Evolutionary conservation across 306 rosid species (phyloP).

Genomic region (Quercus berberidifolia): DNA sequence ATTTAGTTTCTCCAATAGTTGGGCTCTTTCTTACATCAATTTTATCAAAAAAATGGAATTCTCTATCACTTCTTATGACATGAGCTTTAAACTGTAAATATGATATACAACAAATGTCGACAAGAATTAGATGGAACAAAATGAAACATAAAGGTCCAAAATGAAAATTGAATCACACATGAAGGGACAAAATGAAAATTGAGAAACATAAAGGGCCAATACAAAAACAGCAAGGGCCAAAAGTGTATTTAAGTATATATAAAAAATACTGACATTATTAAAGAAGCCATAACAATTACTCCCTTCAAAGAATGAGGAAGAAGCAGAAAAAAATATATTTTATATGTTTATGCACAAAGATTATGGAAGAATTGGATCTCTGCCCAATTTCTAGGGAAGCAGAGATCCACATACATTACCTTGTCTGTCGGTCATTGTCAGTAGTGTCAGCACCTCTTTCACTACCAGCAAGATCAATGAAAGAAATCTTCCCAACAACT

Average conservation of each 20-base stretch:
- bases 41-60: neutral
- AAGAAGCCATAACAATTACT: neutral
- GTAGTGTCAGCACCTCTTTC: conserved; percentile 99
- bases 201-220: neutral
- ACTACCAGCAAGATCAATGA: conserved; percentile 98
- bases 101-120: neutral
- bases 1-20: neutral
- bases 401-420: conserved; percentile 39
- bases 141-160: neutral
- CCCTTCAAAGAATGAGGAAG: neutral
- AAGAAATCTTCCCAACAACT: conserved; percentile 94
- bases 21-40: neutral
- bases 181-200: neutral
- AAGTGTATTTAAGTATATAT: no score
- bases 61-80: neutral
- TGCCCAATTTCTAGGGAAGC: neutral
- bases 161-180: neutral
- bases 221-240: neutral
- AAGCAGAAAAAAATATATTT: neutral
- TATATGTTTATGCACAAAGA: neutral
- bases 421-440: conserved; percentile 97
- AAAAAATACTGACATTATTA: neutral
- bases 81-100: neutral
- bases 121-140: neutral
- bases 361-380: neutral